phyloP scores from a whole-genome alignment of 2,329 filamentous ascomycete genomes.

The Pseudogymnoascus sp. region DNA sequence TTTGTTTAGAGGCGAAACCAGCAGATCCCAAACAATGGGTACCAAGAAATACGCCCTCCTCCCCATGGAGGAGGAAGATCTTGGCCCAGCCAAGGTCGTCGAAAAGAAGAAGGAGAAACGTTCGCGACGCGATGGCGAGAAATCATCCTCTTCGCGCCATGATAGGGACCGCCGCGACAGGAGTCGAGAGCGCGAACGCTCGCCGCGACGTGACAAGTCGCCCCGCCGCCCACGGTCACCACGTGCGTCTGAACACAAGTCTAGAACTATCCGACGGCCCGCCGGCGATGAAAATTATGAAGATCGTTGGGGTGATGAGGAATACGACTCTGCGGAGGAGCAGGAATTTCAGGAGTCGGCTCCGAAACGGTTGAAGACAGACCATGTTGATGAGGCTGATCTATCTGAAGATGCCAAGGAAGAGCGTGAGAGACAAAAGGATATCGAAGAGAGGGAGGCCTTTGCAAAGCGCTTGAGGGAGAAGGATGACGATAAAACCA shows the following conservation, averaged over 20 bases:
- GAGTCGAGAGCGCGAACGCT: constrained; percentile 25
- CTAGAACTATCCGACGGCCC: constrained; percentile 43
- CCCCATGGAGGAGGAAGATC: constrained; percentile 57
- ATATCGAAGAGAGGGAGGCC: constrained; percentile 68
- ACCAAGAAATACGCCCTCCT: constrained; percentile 58
- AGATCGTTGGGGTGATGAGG: constrained; percentile 76
- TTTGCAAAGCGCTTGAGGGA: constrained; percentile 68
- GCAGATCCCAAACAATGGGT: constrained; percentile 31
- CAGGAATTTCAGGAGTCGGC: constrained; percentile 60
- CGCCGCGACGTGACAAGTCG: constrained; percentile 30
- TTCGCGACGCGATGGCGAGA: constrained; percentile 20
- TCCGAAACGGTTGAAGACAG: constrained; percentile 60
- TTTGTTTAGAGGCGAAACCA: not conserved
- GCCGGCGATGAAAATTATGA: constrained; percentile 55
- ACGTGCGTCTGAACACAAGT: constrained; percentile 32
- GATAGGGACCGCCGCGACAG: constrained; percentile 33
- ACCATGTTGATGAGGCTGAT: constrained; percentile 41
- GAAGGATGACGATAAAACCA: constrained; percentile 62
- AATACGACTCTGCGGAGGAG: constrained; percentile 40
- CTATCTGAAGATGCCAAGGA: constrained; percentile 51
- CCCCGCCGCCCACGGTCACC: constrained; percentile 26
- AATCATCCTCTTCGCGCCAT: constrained; percentile 29
- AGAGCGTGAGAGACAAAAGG: constrained; percentile 52
- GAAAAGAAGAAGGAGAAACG: constrained; percentile 38
- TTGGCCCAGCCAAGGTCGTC: constrained; percentile 44